These are phyloP conservation scores for Vishniacozyma victoriae DNA, from an alignment of 768 basidiomycete genomes.

Conservation along the genomic window DNA sequence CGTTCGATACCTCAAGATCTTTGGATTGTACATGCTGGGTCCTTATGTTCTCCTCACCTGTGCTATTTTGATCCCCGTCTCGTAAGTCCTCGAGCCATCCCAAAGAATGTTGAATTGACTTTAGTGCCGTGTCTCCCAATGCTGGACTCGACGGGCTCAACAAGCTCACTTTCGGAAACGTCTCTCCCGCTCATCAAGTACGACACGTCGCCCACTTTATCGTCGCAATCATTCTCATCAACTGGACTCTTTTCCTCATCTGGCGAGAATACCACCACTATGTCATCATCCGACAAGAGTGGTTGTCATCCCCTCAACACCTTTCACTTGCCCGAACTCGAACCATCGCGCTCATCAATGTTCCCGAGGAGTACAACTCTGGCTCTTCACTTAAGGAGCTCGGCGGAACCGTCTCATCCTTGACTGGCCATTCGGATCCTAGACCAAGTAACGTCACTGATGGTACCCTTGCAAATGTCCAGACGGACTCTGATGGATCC, in stretches of 20 bases:
- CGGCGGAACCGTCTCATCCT: constrained; percentile 23
- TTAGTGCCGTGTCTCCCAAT: constrained; percentile 33
- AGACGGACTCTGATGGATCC: constrained; percentile 20
- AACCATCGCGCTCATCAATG: constrained; percentile 41
- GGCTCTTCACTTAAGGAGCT: constrained; percentile 36
- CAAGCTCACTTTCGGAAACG: constrained; percentile 46
- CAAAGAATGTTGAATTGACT: neutral
- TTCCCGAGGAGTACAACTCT: constrained; percentile 41
- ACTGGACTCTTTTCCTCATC: constrained; percentile 44
- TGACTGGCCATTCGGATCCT: constrained; percentile 9
- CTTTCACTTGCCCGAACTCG: constrained; percentile 39
- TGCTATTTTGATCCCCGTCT: constrained; percentile 42
- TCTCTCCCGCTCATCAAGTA: constrained; percentile 22
- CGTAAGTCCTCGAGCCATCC: constrained; percentile 21
- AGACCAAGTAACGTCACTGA: constrained; percentile 9
- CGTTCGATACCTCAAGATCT: constrained; percentile 44
- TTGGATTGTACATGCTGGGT: constrained; percentile 45
- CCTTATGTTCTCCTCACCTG: constrained; percentile 45
- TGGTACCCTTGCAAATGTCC: constrained; percentile 10
- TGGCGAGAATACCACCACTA: constrained; percentile 45
- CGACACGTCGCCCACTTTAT: constrained; percentile 45
- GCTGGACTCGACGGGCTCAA: constrained; percentile 38
- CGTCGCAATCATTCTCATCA: constrained; percentile 40
- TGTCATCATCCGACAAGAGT: constrained; percentile 41
- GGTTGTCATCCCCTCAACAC: constrained; percentile 44